A percentile compares a stretch with the other conserved stretches of the same genome.
Conservation (phyloP, 805 yeast genomes). For the Candida easanensis region DNA sequence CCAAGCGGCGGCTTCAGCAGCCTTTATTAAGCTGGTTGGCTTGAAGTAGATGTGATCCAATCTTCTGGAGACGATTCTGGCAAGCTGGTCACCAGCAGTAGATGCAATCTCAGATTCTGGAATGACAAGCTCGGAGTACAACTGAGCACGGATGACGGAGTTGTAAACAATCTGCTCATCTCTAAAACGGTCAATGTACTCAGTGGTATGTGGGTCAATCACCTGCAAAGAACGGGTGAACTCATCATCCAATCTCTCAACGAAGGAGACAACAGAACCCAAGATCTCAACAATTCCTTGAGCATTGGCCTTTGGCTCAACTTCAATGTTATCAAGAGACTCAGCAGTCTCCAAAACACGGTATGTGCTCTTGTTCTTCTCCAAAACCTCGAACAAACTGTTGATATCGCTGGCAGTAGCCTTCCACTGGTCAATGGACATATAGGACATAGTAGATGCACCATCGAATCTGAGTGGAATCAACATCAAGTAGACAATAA, state of each 20-base stretch:
- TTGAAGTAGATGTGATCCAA: conserved; percentile 92
- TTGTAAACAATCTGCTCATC: conserved; percentile 80
- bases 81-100: conserved; percentile 46
- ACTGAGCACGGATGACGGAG: conserved; percentile 78
- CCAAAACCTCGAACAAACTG: conserved; percentile 64
- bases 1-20: conserved; percentile 80
- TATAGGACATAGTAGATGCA: conserved; percentile 59
- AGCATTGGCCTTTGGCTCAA: conserved; percentile 61
- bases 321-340: conserved; percentile 65
- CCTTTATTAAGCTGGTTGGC: conserved; percentile 68
- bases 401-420: conserved; percentile 60
- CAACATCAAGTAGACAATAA: conserved; percentile 74
- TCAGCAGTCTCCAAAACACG: conserved; percentile 75
- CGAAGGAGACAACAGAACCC: conserved; percentile 82
- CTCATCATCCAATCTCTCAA: conserved; percentile 95
- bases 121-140: conserved; percentile 70
- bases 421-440: conserved; percentile 83
- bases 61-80: conserved; percentile 78
- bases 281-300: conserved; percentile 71
- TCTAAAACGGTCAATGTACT: conserved; percentile 84
- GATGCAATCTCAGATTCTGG: conserved; percentile 35
- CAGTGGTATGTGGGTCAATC: conserved; percentile 93
- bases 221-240: conserved; percentile 81
- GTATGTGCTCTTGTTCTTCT: conserved; percentile 52
- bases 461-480: conserved; percentile 88